Evolutionary conservation across 768 basidiomycete species (phyloP).

Genomic region (Calocera viscosa): DNA sequence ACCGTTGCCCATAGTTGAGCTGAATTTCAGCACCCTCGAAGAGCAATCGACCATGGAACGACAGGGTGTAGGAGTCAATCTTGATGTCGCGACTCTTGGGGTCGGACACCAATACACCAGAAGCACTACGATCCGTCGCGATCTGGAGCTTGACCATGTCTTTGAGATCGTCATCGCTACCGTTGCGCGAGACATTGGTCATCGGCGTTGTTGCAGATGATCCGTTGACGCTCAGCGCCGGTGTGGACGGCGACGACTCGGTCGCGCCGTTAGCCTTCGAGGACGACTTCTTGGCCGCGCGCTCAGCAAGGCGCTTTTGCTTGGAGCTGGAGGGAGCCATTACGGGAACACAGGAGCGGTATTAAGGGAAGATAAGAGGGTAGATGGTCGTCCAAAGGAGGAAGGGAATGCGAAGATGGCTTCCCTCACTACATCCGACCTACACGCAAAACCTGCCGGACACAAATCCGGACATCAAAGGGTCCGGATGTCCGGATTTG

Average conservation of each 20-base stretch:
- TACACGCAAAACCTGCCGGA: no score
- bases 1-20: slow-evolving; percentile 82
- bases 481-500: no score
- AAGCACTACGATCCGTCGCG: slow-evolving; percentile 84
- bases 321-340: slow-evolving; percentile 33
- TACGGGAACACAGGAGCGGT: not conserved
- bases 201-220: slow-evolving; percentile 59
- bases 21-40: slow-evolving; percentile 50
- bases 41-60: slow-evolving; percentile 84
- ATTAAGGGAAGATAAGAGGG: slow-evolving; percentile 5
- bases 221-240: slow-evolving; percentile 52
- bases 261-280: slow-evolving; percentile 35
- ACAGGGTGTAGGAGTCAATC: slow-evolving; percentile 88
- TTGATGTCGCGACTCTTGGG: slow-evolving; percentile 90
- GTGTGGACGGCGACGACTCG: slow-evolving; percentile 39
- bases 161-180: slow-evolving; percentile 63
- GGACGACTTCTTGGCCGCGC: slow-evolving; percentile 69
- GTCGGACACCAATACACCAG: slow-evolving; percentile 89
- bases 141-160: slow-evolving; percentile 80
- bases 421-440: no score
- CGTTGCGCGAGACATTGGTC: slow-evolving; percentile 69
- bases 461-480: no score
- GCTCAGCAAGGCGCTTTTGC: slow-evolving; percentile 90
- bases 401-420: not conserved
- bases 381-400: not conserved